Percentiles rank a stretch among this genome's conserved stretches.
Evolutionary conservation across 495 filamentous ascomycete species (phyloP).

Genomic region (Aspergillus biplanus): DNA sequence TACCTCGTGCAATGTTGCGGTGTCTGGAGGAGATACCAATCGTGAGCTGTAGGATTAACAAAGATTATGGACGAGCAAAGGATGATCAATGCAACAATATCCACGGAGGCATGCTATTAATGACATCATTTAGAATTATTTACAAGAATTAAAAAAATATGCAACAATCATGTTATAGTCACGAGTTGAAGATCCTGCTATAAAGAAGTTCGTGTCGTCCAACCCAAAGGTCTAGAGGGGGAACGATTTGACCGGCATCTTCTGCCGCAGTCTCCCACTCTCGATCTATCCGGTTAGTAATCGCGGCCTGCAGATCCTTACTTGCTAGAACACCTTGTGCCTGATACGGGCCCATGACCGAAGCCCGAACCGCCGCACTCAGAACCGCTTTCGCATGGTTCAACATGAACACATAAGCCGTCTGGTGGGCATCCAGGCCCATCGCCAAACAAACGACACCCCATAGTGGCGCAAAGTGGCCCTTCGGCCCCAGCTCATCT

Average conservation of each 20-base stretch:
- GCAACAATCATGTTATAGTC: conserved; percentile 31
- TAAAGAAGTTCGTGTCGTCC: conserved; percentile 95
- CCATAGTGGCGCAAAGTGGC: conserved; percentile 82
- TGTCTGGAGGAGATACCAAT: conserved; percentile 25
- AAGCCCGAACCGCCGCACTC: conserved; percentile 85
- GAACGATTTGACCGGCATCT: conserved; percentile 84
- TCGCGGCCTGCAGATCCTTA: conserved; percentile 59
- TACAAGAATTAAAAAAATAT: conserved; percentile 2
- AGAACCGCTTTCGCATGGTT: conserved; percentile 87
- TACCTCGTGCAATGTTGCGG: conserved; percentile 36
- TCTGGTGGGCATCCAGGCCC: conserved; percentile 61
- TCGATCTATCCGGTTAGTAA: conserved; percentile 62
- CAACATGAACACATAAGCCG: conserved; percentile 84
- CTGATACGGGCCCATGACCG: conserved; percentile 91
- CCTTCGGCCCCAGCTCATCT: conserved; percentile 47
- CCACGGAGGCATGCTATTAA: conserved; percentile 24
- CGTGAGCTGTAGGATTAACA: conserved; percentile 45
- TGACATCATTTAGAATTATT: conserved; percentile 7
- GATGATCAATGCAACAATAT: conserved; percentile 24
- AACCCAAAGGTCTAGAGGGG: conserved; percentile 89
- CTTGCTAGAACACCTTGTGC: conserved; percentile 82
- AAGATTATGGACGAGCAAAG: conserved; percentile 25
- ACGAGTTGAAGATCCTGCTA: conserved; percentile 90
- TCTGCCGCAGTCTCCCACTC: conserved; percentile 66
- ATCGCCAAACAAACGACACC: conserved; percentile 69